Evolutionary conservation across 1,284 basidiomycete species (phyloP), one percentile per base, ranked within the genome.

Genomic region (Malassezia cuniculi): DNA sequence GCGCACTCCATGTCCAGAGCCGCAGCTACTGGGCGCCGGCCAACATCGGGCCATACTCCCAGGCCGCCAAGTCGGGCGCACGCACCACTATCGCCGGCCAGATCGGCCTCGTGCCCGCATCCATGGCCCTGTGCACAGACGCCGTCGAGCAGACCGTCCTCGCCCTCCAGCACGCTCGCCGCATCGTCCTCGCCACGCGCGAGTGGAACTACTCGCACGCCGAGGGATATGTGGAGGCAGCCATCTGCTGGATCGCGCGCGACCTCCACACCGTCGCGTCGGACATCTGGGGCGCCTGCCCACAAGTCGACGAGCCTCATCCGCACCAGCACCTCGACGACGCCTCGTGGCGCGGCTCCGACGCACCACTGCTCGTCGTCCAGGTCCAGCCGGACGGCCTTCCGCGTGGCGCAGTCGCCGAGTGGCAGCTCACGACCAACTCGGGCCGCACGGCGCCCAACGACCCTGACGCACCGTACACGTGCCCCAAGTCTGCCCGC

Each of bases 21-120:
- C 67, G 90, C 37, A 90, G 85, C 63, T 95, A 95, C 66, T 99
- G 93, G 93, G 90, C 90, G 12, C 87, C 93, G 7, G 90, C 93
- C 2, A 97, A 95, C 66, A 97, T 99, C 40, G 93, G 93, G 22
- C 93, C 93, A 2, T 99, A 97, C 68, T 90, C 86, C 0, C 93
- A 99, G 69, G 81, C 85, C 6, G 76, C 95, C 37, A 73, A 74
- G 37, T 84, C 85, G 47, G 77, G 76, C 42, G 75, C 81, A 37
- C 77, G 77, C 3, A 71, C 86, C 7, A 85, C 82, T 56, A 73
- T 97, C 40, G 90, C 93, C 0, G 93, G 93, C 3, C 93, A 97
- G 66, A 95, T 99, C 33, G 85, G 86, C 0, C 73, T 99, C 19
- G 71, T 82, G 17, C 90, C 93, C 0, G 71, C 78, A 25, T 77